Conservation (phyloP, 1,284 basidiomycete species). For the Sphagnurus paluster region DNA sequence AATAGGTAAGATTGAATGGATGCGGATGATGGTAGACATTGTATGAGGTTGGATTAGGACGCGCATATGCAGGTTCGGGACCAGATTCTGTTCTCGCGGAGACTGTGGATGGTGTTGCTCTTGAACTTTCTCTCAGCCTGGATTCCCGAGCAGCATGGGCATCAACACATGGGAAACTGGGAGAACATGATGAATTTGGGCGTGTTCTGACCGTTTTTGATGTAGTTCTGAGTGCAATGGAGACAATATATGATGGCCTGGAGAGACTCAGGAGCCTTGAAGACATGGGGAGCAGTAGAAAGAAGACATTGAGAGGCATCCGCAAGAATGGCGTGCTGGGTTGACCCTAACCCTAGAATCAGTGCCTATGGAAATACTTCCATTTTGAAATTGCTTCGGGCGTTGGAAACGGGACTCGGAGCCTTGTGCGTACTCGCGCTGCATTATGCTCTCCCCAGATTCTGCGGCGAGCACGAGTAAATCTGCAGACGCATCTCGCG, state of each 20-base stretch:
- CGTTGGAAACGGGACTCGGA: no score
- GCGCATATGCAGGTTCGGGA: conserved; percentile 77
- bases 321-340: conserved; percentile 15
- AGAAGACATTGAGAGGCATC: neutral
- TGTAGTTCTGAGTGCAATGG: neutral
- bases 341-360: conserved; percentile 19
- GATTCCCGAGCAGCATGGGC: conserved; percentile 69
- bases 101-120: conserved; percentile 17
- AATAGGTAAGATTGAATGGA: conserved; percentile 78
- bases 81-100: conserved; percentile 43
- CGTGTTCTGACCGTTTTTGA: conserved; percentile 7
- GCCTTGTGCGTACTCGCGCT: no score
- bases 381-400: neutral
- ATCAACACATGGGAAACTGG: conserved; percentile 76
- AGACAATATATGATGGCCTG: neutral
- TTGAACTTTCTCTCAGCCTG: conserved; percentile 38
- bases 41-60: conserved; percentile 72
- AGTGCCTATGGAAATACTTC: neutral
- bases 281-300: conserved; percentile 11
- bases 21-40: conserved; percentile 59
- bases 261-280: conserved; percentile 7
- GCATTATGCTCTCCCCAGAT: neutral
- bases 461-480: neutral
- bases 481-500: conserved; percentile 1
- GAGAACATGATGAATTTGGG: conserved; percentile 22